These are phyloP conservation scores for Theileria orientalis DNA, from an alignment of 169 alveolate species.

Conservation along the genomic window DNA sequence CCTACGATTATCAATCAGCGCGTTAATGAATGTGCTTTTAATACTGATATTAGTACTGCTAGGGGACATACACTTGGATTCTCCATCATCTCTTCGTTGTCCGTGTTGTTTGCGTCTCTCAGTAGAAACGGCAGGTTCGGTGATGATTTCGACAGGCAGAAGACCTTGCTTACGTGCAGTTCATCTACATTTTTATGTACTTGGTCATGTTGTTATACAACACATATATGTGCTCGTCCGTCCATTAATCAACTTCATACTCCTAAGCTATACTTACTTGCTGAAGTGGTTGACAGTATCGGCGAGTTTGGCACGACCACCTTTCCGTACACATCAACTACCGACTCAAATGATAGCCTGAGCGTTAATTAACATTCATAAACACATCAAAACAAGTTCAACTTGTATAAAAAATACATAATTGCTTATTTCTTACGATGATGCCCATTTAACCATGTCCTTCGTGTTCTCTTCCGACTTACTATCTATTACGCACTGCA, in stretches of 20 bases:
- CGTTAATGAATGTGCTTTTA: no score
- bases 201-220: background rate
- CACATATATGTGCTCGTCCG: background rate
- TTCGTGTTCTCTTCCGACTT: slow-evolving; percentile 68
- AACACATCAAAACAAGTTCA: slow-evolving; percentile 67
- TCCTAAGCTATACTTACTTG: slow-evolving; percentile 46
- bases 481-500: slow-evolving; percentile 80
- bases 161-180: slow-evolving; percentile 81
- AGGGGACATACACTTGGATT: slow-evolving; percentile 34
- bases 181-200: slow-evolving; percentile 72
- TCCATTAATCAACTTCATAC: background rate
- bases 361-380: background rate
- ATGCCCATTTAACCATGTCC: slow-evolving; percentile 87
- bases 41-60: no score
- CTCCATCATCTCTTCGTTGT: slow-evolving; percentile 75
- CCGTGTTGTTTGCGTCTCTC: slow-evolving; percentile 92
- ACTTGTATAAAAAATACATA: background rate
- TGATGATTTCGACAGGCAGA: slow-evolving; percentile 82
- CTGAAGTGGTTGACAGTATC: slow-evolving; percentile 86
- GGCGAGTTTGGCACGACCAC: slow-evolving; percentile 88
- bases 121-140: slow-evolving; percentile 93
- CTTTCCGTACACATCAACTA: slow-evolving; percentile 91
- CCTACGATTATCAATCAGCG: slow-evolving; percentile 47
- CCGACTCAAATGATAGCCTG: slow-evolving; percentile 84
- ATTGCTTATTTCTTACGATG: no score